Evolutionary conservation across 2,329 filamentous ascomycete genomes (phyloP).

Genomic region (Diaporthe amygdali): DNA sequence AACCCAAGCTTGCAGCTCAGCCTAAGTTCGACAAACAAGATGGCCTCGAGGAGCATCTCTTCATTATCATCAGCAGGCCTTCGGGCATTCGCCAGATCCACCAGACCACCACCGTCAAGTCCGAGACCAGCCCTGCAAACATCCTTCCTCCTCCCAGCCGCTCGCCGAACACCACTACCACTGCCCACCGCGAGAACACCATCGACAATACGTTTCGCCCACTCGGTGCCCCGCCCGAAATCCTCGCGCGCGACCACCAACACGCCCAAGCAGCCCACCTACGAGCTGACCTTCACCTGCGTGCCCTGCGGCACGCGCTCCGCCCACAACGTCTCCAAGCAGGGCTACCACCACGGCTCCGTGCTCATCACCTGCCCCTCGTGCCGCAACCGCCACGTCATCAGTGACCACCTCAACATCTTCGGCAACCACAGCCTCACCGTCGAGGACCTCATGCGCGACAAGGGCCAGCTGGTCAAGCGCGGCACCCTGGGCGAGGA

Average conservation of each 20-base stretch:
- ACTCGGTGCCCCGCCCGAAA: slow-evolving; percentile 35
- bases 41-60: slow-evolving; percentile 12
- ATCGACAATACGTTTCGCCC: slow-evolving; percentile 29
- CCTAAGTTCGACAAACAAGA: not conserved
- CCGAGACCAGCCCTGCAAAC: not conserved
- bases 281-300: slow-evolving; percentile 92
- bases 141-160: not conserved
- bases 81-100: not conserved
- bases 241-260: slow-evolving; percentile 31
- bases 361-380: slow-evolving; percentile 86
- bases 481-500: slow-evolving; percentile 74
- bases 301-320: slow-evolving; percentile 81
- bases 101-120: not conserved
- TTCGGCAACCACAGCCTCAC: slow-evolving; percentile 75
- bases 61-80: not conserved
- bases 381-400: slow-evolving; percentile 88
- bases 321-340: slow-evolving; percentile 87
- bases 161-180: not conserved
- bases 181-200: not conserved
- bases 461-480: slow-evolving; percentile 77
- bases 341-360: slow-evolving; percentile 91
- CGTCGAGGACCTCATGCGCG: slow-evolving; percentile 77
- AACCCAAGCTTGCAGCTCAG: not conserved
- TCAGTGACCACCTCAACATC: slow-evolving; percentile 84
- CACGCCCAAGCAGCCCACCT: slow-evolving; percentile 63